These are phyloP conservation scores for Phytopythium chamaehyphon DNA, from an alignment of 352 stramenopile genomes.

Conservation along the genomic window DNA sequence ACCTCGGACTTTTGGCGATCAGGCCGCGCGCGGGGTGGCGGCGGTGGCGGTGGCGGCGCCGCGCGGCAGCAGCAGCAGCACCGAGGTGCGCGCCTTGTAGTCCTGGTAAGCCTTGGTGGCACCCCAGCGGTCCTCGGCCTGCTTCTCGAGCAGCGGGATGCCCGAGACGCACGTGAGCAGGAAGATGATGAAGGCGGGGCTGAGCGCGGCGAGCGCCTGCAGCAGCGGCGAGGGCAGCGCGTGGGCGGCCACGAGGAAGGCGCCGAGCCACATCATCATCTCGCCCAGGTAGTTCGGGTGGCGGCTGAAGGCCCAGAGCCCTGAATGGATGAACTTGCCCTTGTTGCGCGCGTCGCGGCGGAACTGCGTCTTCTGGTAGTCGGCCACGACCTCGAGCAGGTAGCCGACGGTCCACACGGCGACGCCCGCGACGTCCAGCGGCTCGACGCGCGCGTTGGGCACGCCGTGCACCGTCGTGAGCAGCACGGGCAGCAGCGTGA, in stretches of 20 bases:
- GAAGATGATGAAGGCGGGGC: slow-evolving; percentile 67
- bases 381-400: slow-evolving; percentile 61
- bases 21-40: slow-evolving; percentile 1
- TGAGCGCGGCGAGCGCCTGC: slow-evolving; percentile 37
- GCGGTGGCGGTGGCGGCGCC: neutral
- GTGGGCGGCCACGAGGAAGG: slow-evolving; percentile 49
- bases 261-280: slow-evolving; percentile 86
- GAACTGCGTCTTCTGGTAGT: slow-evolving; percentile 84
- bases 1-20: neutral
- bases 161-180: slow-evolving; percentile 71
- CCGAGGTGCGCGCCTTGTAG: slow-evolving; percentile 73
- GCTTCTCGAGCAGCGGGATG: slow-evolving; percentile 74
- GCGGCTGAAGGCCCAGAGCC: slow-evolving; percentile 86
- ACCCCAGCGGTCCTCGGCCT: slow-evolving; percentile 69
- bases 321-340: slow-evolving; percentile 69
- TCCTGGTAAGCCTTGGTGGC: slow-evolving; percentile 51
- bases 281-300: slow-evolving; percentile 94
- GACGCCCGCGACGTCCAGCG: slow-evolving; percentile 28
- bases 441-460: slow-evolving; percentile 18
- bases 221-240: slow-evolving; percentile 30
- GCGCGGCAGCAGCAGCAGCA: slow-evolving; percentile 42
- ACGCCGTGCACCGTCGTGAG: slow-evolving; percentile 35
- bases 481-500: slow-evolving; percentile 63
- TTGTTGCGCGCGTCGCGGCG: slow-evolving; percentile 59
- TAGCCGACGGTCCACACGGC: slow-evolving; percentile 4